A percentile compares a stretch with the other conserved stretches of the same genome.
Evolutionary conservation across 2,329 filamentous ascomycete species (phyloP).

Genomic region (Penicillium vulpinum): DNA sequence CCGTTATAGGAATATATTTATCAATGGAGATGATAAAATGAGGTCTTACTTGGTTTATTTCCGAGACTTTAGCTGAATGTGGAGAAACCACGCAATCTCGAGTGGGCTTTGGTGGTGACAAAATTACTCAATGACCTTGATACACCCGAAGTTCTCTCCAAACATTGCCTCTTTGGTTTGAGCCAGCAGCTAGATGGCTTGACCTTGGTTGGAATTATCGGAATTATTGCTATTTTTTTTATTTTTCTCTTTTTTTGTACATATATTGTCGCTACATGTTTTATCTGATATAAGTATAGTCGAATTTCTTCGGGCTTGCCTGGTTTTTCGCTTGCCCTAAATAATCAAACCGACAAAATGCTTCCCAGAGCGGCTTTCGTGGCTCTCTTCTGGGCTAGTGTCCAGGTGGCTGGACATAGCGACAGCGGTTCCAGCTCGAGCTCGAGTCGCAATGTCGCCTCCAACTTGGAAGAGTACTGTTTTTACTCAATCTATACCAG

Average conservation of each 20-base stretch:
- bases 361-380: neutral
- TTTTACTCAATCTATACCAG: conserved; percentile 15
- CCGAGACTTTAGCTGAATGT: neutral
- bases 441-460: conserved; percentile 5
- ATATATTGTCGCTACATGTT: neutral
- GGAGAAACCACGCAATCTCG: neutral
- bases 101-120: neutral
- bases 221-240: neutral
- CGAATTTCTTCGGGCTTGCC: neutral
- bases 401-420: neutral
- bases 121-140: neutral
- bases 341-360: neutral
- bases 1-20: neutral
- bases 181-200: neutral
- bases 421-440: conserved; percentile 18
- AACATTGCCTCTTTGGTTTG: neutral
- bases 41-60: neutral
- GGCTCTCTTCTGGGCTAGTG: neutral
- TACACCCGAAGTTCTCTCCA: neutral
- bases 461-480: conserved; percentile 10
- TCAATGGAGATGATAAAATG: neutral
- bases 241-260: neutral
- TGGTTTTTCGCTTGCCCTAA: neutral
- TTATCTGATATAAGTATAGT: neutral
- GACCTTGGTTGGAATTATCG: no score